Conservation (phyloP, 352 stramenopile genomes). For the Phytophthora ohioensis region DNA sequence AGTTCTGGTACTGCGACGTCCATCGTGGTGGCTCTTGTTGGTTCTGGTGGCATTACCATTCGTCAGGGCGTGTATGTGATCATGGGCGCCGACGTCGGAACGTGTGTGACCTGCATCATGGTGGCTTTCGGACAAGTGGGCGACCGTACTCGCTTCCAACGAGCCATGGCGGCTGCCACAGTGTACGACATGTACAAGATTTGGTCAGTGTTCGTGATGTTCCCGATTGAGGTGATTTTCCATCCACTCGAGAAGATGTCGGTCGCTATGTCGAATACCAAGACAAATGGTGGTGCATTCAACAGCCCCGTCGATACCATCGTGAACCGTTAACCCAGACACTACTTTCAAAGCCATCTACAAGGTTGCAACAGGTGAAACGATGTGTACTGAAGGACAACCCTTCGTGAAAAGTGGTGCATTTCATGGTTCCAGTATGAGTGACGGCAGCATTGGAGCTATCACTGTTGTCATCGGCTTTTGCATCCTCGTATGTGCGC, state of each 20-base stretch:
- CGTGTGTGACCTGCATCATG: constrained; percentile 91
- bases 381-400: constrained; percentile 23
- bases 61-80: constrained; percentile 87
- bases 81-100: constrained; percentile 92
- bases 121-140: constrained; percentile 88
- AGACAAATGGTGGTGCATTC: constrained; percentile 41
- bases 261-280: constrained; percentile 39
- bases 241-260: constrained; percentile 64
- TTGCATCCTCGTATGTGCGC: constrained; percentile 45
- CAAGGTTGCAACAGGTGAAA: constrained; percentile 34
- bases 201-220: constrained; percentile 70
- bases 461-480: constrained; percentile 56
- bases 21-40: constrained; percentile 69
- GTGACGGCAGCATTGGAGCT: constrained; percentile 46
- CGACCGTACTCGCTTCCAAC: constrained; percentile 66
- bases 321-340: constrained; percentile 43
- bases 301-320: constrained; percentile 47
- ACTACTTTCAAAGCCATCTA: constrained; percentile 39
- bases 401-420: constrained; percentile 47
- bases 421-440: constrained; percentile 40
- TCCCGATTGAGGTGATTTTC: constrained; percentile 69
- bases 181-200: constrained; percentile 90
- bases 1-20: constrained; percentile 76
- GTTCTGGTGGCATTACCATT: constrained; percentile 68
- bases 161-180: constrained; percentile 55